Conservation (phyloP, 2,329 filamentous ascomycete genomes). For the Arthrocladium fulminans region DNA sequence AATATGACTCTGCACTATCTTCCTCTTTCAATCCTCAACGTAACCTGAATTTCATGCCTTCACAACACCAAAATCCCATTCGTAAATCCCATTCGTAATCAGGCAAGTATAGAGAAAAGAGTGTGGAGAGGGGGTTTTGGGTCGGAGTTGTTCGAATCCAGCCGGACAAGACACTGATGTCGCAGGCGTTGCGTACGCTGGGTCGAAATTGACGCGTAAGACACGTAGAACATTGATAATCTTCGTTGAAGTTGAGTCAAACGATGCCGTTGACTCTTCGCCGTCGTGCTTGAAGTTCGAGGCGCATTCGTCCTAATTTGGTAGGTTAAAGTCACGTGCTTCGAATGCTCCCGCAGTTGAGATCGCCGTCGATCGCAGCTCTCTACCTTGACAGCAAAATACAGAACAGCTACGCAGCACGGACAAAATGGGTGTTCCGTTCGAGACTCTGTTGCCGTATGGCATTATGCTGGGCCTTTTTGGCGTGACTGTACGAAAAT, state of each 20-base stretch:
- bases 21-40: background rate
- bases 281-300: background rate
- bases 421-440: conserved; percentile 54
- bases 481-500: conserved; percentile 36
- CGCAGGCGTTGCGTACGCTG: background rate
- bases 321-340: background rate
- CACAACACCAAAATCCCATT: too few species aligned
- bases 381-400: background rate
- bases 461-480: conserved; percentile 48
- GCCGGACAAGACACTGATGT: background rate
- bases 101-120: background rate
- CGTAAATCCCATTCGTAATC: background rate
- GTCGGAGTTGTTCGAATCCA: background rate
- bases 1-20: background rate
- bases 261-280: background rate
- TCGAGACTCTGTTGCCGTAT: conserved; percentile 57
- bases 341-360: background rate
- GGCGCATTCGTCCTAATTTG: conserved; percentile 5
- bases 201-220: conserved; percentile 7
- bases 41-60: background rate
- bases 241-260: background rate
- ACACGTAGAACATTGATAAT: conserved; percentile 1
- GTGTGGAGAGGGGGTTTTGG: background rate
- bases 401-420: background rate
- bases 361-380: background rate